These are phyloP conservation scores for Mycena leptocephala DNA, from an alignment of 768 basidiomycete genomes.

Conservation along the genomic window DNA sequence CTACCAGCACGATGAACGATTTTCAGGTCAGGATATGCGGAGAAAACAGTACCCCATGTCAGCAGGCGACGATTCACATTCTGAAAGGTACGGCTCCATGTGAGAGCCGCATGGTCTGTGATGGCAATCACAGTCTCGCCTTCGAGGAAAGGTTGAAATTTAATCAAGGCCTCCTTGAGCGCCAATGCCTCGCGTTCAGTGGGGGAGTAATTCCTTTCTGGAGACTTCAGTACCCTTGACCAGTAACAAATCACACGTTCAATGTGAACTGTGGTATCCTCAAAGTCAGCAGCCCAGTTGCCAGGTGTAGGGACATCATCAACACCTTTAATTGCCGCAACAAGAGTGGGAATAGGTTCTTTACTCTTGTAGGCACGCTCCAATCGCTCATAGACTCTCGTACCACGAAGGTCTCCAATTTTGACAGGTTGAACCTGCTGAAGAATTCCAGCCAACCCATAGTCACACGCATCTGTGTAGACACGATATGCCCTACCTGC, in stretches of 20 bases:
- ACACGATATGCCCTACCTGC: conserved; percentile 48
- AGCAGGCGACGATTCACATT: neutral
- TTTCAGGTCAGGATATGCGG: conserved; percentile 46
- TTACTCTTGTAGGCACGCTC: neutral
- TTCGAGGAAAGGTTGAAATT: conserved; percentile 8
- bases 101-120: neutral
- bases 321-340: neutral
- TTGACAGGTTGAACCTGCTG: conserved; percentile 51
- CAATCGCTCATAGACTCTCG: conserved; percentile 1
- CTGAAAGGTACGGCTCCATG: conserved; percentile 1
- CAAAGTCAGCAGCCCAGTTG: neutral
- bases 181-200: no score
- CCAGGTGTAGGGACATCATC: neutral
- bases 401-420: conserved; percentile 45
- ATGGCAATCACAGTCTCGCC: neutral
- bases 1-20: conserved; percentile 51
- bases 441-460: conserved; percentile 41
- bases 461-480: conserved; percentile 53
- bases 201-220: no score
- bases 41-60: conserved; percentile 39
- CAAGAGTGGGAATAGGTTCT: neutral
- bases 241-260: conserved; percentile 1
- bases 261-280: neutral
- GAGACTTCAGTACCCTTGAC: no score
- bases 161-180: no score